Evolutionary conservation across 2,329 filamentous ascomycete genomes (phyloP).

Genomic region (Teratosphaeria epicoccoides): DNA sequence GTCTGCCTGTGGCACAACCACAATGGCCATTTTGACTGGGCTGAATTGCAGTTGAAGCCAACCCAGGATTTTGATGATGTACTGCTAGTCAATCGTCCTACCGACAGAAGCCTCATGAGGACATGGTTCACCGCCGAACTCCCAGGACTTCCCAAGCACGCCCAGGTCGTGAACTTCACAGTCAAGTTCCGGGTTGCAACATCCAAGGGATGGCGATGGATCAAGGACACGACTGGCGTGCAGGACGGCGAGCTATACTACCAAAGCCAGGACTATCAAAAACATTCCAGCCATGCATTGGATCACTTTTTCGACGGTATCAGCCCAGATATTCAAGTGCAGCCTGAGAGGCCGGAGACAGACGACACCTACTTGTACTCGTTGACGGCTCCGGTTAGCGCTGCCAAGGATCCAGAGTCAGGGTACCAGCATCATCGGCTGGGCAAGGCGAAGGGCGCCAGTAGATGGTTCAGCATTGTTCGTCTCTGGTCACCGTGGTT

Average conservation of each 20-base stretch:
- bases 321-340: constrained; percentile 46
- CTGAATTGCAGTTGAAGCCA: constrained; percentile 45
- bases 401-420: constrained; percentile 49
- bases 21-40: constrained; percentile 45
- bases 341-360: constrained; percentile 51
- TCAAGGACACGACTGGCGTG: constrained; percentile 51
- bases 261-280: constrained; percentile 25
- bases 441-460: constrained; percentile 53
- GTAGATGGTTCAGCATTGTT: constrained; percentile 73
- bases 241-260: constrained; percentile 54
- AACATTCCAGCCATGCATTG: constrained; percentile 33
- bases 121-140: constrained; percentile 48
- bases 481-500: constrained; percentile 76
- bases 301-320: constrained; percentile 48
- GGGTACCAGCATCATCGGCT: constrained; percentile 47
- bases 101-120: constrained; percentile 15
- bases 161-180: constrained; percentile 51
- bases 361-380: constrained; percentile 61
- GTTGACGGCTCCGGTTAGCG: constrained; percentile 46
- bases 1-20: constrained; percentile 66
- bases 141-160: constrained; percentile 32
- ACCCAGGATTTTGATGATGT: constrained; percentile 19
- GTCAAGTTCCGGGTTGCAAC: constrained; percentile 52
- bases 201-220: constrained; percentile 57
- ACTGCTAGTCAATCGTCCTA: constrained; percentile 15